A percentile compares a stretch with the other conserved stretches of the same genome.
phyloP scores from a whole-genome alignment of 306 rosid genomes.

The barrel medic (Medicago truncatula) region DNA sequence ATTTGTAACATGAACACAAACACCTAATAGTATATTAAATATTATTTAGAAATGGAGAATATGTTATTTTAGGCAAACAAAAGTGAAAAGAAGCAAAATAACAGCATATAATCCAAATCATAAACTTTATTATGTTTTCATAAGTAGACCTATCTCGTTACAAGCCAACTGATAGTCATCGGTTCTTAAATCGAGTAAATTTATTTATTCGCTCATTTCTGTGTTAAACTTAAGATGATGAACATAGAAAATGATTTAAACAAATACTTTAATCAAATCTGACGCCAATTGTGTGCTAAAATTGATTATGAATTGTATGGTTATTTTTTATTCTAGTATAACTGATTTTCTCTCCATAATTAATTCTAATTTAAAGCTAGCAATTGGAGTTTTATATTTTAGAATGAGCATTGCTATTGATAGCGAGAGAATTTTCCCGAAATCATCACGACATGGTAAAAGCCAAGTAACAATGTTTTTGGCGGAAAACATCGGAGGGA shows the following conservation, averaged over 20 bases:
- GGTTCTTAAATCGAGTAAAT: slow-evolving; percentile 8
- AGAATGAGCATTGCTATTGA: too few relatives aligned
- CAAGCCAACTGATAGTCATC: slow-evolving; percentile 22
- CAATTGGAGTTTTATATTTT: too few relatives aligned
- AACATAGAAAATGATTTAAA: slow-evolving; percentile 19
- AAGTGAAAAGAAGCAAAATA: slow-evolving; percentile 12
- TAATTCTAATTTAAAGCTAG: too few relatives aligned
- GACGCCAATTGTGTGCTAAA: too few relatives aligned
- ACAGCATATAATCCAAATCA: background rate
- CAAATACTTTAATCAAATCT: too few relatives aligned
- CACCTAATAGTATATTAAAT: slow-evolving; percentile 4
- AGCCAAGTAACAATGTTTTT: too few relatives aligned
- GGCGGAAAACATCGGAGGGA: too few relatives aligned
- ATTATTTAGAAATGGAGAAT: slow-evolving; percentile 13
- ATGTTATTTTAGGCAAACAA: slow-evolving; percentile 22
- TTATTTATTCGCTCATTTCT: slow-evolving; percentile 24
- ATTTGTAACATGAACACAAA: background rate
- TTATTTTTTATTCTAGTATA: too few relatives aligned
- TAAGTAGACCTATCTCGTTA: slow-evolving; percentile 18
- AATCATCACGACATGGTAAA: too few relatives aligned
- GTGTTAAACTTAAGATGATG: slow-evolving; percentile 25
- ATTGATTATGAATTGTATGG: too few relatives aligned
- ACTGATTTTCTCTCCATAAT: too few relatives aligned
- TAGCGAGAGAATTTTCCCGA: too few relatives aligned
- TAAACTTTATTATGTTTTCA: slow-evolving; percentile 9